Base-by-base conservation (phyloP, 2,329 filamentous ascomycete species). In the Fusarium burgessii region DNA sequence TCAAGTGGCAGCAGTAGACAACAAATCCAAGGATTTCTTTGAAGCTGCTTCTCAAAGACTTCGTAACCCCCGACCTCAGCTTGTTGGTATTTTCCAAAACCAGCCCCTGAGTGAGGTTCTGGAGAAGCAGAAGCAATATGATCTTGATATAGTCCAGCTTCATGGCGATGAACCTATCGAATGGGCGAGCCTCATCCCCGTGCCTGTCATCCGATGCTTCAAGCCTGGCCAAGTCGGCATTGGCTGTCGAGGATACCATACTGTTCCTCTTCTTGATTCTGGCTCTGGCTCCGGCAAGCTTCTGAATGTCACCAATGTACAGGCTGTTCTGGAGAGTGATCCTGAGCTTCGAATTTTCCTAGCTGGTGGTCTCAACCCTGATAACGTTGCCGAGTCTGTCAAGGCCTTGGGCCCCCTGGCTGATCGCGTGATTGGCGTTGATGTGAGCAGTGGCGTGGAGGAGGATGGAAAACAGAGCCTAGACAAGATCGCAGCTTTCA, bases 381-480 rank as follows among this genome's bases (percentile, higher is more conserved):
- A 91, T 6, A 99, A 98, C 77, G 92, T 99, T 8, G 84, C 84
- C 2, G 84, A 89, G 8, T 87, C 89, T 11, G 83, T 99, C 20
- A 83, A 85, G 25, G 86, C 87, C 17, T 82, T 95, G 18, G 91
- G 90, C 1, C 84, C 87, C 10, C 79, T 89, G 13, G 84, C 85
- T 29, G 84, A 84, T 13, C 89, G 91, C 65, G 88, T 98, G 15
- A 84, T 94, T 36, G 95, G 92, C 4, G 92, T 99, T 6, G 96
- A 99, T 83, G 93, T 97, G 23, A 97, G 94, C 80, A 97, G 93
- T 77, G 97, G 97, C 1, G 94, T 99, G 5, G 96, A 98, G 82
- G 90, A 90, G 38, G 88, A 92, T 74, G 95, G 94, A 5, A 85
- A 89, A 78, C 96, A 99, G 81, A 92, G 91, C 80, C 76, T 95